Base-by-base conservation (phyloP, 768 basidiomycete species). In the Suillus fuscotomentosus region DNA sequence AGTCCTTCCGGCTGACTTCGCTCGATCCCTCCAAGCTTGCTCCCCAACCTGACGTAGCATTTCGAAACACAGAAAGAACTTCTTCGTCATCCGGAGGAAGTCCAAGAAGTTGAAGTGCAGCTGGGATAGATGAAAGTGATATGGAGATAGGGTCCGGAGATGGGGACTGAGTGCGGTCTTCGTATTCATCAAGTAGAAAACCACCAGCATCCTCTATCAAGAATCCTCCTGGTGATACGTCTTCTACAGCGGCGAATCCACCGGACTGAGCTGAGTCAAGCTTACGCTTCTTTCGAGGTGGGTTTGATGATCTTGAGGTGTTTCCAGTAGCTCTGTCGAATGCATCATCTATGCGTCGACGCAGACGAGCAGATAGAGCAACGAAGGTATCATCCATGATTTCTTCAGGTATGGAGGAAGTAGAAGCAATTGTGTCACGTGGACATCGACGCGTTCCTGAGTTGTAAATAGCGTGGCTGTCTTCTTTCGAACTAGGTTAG, bases 41-140 rank as follows among this genome's bases (percentile, higher is more conserved):
- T 56, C 75, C 75, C 92, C 92, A 93, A 20, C 91, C 92, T 2
- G 84, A 79, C 0, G 90, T 88, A 3, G 93, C 92, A 65, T 90
- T 91, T 43, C 81, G 81, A 74, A 95, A 92, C 2, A 92, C 88
- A 2, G 80, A 72, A 5, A 94, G 81, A 13, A 92, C 80, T 61
- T 91, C 85, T n/a, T 83, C 82, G 70, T 94, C 92, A 72, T 92
- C 88, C 31, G 88, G 82, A 10, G 85, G 85, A 9, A 94, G 79
- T 66, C 88, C 85, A 22, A 95, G 81, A 20, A 78, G 69, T 67
- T 83, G 82, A 2, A 95, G 83, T 13, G 90, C 91, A 13, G 74
- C 65, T 3, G 91, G 87, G 50, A 94, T 79, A 24, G 79, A 74
- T 14, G 83, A 80, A 38, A 94, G 70, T 0, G 84, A 80, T 24